Evolutionary conservation across 2,329 filamentous ascomycete species (phyloP), one percentile per base, ranked within the genome.

Genomic region (Rhytidhysteron rufulum): DNA sequence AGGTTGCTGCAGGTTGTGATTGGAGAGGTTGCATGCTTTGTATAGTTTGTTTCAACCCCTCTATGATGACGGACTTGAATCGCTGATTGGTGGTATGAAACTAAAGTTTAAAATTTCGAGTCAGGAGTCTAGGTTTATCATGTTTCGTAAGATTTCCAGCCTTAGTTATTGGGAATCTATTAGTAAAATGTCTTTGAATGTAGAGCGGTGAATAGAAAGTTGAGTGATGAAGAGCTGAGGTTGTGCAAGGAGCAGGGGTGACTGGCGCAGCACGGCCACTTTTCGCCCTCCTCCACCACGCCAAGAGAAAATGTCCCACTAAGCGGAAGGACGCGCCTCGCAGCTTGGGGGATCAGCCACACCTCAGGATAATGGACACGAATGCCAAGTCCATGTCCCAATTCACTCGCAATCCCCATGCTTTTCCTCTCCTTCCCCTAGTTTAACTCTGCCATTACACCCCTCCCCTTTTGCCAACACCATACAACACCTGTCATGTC

Each of bases 401-500:
- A 8, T 8, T 15, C 17, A 7, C 13, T 32, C 31, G 8, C 8
- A 8, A 7, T 32, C 7, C 15, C 15, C 13, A 32, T 9, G 7
- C 8, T 13, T 27, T 7, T 9, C 31, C 31, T 7, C 17, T 15
- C 7, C 7, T 8, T 32, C 31, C 16, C 17, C 31, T 15, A 32
- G 16, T 32, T 32, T 9, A 32, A 15, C 16, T 32, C 24, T 7
- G 24, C 8, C 16, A 7, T 16, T 18, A 18, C 8, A 16, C 31
- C 13, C 13, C 9, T 16, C 13, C 7, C 16, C 31, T 32, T 18
- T 32, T 9, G 7, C 9, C 7, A 18, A 7, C 15, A n/a, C 31
- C 17, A 16, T 16, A 8, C 9, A 7, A 32, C 17, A 7, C 7
- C 9, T 18, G 44, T 25, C 40, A 65, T 65, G 62, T 62, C 62